These are phyloP conservation scores for Cutaneotrichosporon dermatis DNA, from an alignment of 1,284 basidiomycete species.

Conservation along the genomic window DNA sequence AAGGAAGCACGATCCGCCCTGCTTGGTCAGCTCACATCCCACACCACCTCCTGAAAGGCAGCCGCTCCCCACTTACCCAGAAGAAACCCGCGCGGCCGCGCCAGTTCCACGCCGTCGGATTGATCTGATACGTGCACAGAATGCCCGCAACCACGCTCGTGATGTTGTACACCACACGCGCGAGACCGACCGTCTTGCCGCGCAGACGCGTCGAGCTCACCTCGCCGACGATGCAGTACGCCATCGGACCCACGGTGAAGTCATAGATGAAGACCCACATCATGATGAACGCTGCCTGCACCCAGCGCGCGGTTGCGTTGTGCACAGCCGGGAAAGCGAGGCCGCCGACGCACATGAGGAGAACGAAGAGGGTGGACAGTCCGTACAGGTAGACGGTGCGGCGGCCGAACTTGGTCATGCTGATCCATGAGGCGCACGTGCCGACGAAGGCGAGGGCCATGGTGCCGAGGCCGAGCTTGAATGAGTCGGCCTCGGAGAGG, in stretches of 20 bases:
- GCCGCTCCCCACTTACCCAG: conserved; percentile 25
- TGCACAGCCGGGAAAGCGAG: conserved; percentile 15
- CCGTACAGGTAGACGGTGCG: conserved; percentile 51
- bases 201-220: conserved; percentile 49
- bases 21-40: too few relatives aligned
- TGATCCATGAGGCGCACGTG: conserved; percentile 46
- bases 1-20: conserved; percentile 30
- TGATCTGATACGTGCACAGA: conserved; percentile 20
- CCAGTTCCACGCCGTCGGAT: conserved; percentile 22
- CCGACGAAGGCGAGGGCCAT: conserved; percentile 47
- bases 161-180: conserved; percentile 50
- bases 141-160: conserved; percentile 11
- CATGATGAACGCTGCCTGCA: conserved; percentile 22
- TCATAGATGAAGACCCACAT: conserved; percentile 27
- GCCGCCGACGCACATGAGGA: conserved; percentile 50
- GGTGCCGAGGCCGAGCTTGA: conserved; percentile 38
- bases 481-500: not conserved
- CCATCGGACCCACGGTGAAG: conserved; percentile 26
- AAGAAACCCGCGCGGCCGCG: conserved; percentile 43
- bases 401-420: conserved; percentile 37
- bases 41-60: too few relatives aligned
- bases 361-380: conserved; percentile 38
- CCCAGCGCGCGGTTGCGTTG: conserved; percentile 9
- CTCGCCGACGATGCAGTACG: conserved; percentile 45
- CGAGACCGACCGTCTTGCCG: conserved; percentile 52